Base-by-base conservation (phyloP, 2,329 filamentous ascomycete genomes). In the Hymenoscyphus scutula region DNA sequence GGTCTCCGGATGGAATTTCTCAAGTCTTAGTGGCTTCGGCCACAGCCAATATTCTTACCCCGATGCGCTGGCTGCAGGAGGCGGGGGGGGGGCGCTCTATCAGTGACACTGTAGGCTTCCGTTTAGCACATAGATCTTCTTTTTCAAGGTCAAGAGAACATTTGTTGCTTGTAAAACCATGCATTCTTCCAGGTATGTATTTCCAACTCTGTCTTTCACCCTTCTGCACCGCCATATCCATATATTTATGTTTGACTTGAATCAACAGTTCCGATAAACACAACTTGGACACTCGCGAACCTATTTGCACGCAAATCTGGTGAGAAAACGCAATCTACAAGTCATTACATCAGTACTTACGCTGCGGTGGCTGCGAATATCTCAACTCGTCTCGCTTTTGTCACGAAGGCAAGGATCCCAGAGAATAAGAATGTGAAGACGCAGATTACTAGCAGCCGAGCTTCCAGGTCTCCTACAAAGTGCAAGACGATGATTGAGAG, bases 341-440 rank as follows among this genome's bases (percentile, higher is more conserved):
- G n/a, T 41, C n/a, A 27, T 48, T 48, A 13, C 15, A 23, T 38
- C 23, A 5, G 5, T n/a, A 70, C 71, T 65, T 66, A 73, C 67
- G 72, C 70, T 56, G 71, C 72, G 2, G 71, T 72, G 15, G 68
- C 69, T 11, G 70, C 67, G 41, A 73, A 71, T 23, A 73, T 69
- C 66, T 74, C 71, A 25, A 70, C 70, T 53, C 72, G 66, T 48
- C 67, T 67, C 11, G 71, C 67, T 34, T 70, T 71, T 3, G 70
- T 73, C 57, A 68, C 68, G 1, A 72, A 53, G 56, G 68, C 67
- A 30, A 74, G 65, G 7, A 65, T 68, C 30, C 68, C 59, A 13
- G 67, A 68, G 56, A 74, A 74, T 1, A 73, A 41, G 29, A 73
- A 62, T 15, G 71, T 72, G 58, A 72, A 74, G 0, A 68, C 56